These are phyloP conservation scores for Ogataea pignaliae DNA, from an alignment of 805 yeast species.

Conservation along the genomic window DNA sequence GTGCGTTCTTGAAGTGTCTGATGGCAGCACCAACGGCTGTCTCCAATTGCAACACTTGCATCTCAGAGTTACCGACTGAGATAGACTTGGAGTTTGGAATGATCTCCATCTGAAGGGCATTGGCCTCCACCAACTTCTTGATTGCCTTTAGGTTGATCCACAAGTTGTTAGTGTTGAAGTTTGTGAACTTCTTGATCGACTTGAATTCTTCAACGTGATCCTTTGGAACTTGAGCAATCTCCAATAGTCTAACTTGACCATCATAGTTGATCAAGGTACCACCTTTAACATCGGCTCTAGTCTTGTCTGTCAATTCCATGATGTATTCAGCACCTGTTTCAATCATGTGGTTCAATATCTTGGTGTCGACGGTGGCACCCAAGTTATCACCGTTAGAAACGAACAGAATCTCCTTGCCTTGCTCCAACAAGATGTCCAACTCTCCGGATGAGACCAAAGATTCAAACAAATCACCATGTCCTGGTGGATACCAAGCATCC, in stretches of 20 bases:
- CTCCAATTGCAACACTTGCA: conserved; percentile 89
- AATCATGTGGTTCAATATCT: conserved; percentile 87
- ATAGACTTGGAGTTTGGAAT: conserved; percentile 92
- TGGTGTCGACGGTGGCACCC: conserved; percentile 95
- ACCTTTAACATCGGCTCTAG: conserved; percentile 99
- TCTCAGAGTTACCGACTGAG: conserved; percentile 68
- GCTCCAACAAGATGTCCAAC: conserved; percentile 79
- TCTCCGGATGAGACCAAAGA: conserved; percentile 86
- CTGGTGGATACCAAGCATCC: conserved; percentile 99
- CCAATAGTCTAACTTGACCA: conserved; percentile 89
- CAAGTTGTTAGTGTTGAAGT: conserved; percentile 96
- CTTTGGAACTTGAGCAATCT: conserved; percentile 97
- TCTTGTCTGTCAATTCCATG: conserved; percentile 98
- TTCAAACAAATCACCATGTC: conserved; percentile 97
- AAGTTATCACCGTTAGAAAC: conserved; percentile 98
- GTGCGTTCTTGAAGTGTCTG: conserved; percentile 90
- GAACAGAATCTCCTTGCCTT: conserved; percentile 91
- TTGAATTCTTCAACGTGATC: conserved; percentile 98
- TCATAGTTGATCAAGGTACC: conserved; percentile 96
- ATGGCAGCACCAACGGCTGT: conserved; percentile 99
- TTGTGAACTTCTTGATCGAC: conserved; percentile 94
- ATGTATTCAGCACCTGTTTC: conserved; percentile 90
- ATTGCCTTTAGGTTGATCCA: conserved; percentile 96
- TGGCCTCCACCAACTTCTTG: conserved; percentile 82
- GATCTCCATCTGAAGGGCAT: conserved; percentile 83